Conservation (phyloP, 345 rosid genomes). For the Linum tenue region DNA sequence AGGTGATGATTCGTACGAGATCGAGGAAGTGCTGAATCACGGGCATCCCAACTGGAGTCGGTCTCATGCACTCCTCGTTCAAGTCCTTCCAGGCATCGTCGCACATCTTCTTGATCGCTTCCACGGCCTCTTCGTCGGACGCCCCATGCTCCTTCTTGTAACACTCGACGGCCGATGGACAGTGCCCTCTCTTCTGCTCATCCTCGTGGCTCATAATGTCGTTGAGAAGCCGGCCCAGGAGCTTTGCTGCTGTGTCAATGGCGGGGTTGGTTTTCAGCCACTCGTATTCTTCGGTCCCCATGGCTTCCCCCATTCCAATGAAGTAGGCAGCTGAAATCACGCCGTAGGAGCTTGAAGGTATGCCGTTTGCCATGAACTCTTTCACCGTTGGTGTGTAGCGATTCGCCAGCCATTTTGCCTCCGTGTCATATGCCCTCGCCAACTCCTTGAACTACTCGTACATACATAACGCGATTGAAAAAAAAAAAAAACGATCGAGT, state of each 20-base stretch:
- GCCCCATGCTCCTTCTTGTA: conserved; percentile 25
- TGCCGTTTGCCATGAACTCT: background rate
- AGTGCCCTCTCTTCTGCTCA: conserved; percentile 19
- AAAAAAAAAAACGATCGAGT: no score
- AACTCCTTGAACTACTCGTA: background rate
- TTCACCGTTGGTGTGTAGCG: background rate
- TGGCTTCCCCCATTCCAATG: conserved; percentile 5
- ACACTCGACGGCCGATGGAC: conserved; percentile 25
- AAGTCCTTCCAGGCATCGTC: conserved; percentile 30
- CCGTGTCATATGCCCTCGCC: background rate
- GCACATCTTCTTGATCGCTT: conserved; percentile 8
- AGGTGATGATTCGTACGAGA: conserved; percentile 12
- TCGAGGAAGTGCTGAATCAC: conserved; percentile 17
- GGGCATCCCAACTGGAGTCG: conserved; percentile 13
- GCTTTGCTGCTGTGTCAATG: background rate
- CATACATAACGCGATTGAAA: no score
- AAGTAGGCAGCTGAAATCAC: conserved; percentile 2
- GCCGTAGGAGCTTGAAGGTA: background rate
- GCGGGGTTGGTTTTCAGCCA: conserved; percentile 9
- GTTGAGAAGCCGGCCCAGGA: conserved; percentile 7
- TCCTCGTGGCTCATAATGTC: conserved; percentile 14
- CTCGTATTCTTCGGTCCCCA: background rate
- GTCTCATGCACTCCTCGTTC: conserved; percentile 20
- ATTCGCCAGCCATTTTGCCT: background rate
- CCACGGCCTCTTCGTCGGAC: conserved; percentile 13